Base-by-base conservation (phyloP, 345 rosid species). In the Cardiospermum halicacabum region DNA sequence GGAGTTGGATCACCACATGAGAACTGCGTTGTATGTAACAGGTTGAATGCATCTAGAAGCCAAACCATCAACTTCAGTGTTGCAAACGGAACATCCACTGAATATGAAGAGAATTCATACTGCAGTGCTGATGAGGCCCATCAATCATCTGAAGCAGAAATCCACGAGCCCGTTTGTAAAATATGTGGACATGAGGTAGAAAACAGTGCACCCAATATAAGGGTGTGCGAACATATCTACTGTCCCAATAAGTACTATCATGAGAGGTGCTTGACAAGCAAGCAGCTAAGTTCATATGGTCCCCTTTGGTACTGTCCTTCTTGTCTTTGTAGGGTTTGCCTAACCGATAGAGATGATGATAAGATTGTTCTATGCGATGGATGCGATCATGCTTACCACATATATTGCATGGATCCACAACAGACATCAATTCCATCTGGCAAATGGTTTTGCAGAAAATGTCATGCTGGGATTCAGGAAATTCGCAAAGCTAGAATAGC, bases 261-360 rank as follows among this genome's bases (percentile, higher is more conserved):
- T 70, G 79, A 61, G 56, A 83, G 96, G 67, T 94, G 99, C 81
- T 72, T 94, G 74, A 87, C 96, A 11, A 60, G 45, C 0, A 83
- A 77, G 77, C 93, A 85, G 77, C 71, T 86, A 56, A 78, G 78
- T 73, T 65, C 75, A 7, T 78, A 80, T 32, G 86, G 96, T 65
- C 78, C 79, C 42, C 69, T 67, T 53, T 94, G 99, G 99, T 89
- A 84, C 66, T 94, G 99, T 74, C 96, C 99, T 25, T 89, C 97
- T 21, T 94, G 99, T 77, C 68, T 91, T 26, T 94, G 99, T 65
- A 78, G 92, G 74, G 61, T 64, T 31, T 94, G 99, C 84, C 82
- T 84, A 11, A 58, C 78, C n/a, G 91, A 94, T 56, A 81, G 57
- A 77, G 96, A 94, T 51, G 93, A 91, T 69, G 88, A 87, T 58